phyloP scores from a whole-genome alignment of 768 basidiomycete species.

The Xanthoconium purpureum region DNA sequence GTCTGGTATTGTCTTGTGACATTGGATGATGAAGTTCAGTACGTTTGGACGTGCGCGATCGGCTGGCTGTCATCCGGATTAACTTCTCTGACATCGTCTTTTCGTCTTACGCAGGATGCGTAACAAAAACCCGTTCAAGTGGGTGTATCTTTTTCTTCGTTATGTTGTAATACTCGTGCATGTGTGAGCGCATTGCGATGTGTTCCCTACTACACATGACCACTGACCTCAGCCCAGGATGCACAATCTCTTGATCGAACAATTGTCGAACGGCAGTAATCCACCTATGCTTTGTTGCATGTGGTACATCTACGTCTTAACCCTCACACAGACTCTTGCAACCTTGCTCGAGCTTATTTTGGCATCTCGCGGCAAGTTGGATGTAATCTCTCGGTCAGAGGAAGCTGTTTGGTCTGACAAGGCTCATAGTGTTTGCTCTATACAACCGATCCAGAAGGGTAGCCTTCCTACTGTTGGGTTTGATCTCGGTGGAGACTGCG shows the following conservation, averaged over 20 bases:
- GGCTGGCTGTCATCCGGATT: neutral
- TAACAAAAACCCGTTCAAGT: conserved; percentile 23
- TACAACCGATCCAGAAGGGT: conserved; percentile 18
- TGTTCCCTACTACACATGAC: neutral
- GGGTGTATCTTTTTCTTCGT: conserved; percentile 28
- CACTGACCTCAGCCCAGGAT: neutral
- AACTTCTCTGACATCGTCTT: neutral
- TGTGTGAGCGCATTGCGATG: conserved; percentile 12
- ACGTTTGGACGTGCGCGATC: conserved; percentile 23
- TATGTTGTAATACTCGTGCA: conserved; percentile 20
- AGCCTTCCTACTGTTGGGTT: conserved; percentile 1
- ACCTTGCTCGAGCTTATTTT: conserved; percentile 15
- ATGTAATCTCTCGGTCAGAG: neutral
- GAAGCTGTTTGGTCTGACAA: neutral
- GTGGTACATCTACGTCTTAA: conserved; percentile 7
- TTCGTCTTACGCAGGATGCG: conserved; percentile 18
- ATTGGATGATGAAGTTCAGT: conserved; percentile 18
- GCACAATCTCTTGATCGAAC: conserved; percentile 11
- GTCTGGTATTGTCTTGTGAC: conserved; percentile 14
- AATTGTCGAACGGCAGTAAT: conserved; percentile 10
- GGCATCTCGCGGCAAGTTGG: conserved; percentile 13
- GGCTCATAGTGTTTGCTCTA: conserved; percentile 14
- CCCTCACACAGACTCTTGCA: conserved; percentile 4
- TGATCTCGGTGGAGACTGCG: conserved; percentile 4
- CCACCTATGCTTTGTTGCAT: conserved; percentile 1